Percentiles rank a stretch among this genome's conserved stretches.
Conservation (phyloP, 192 early-diverging fungal genomes). For the Cladochytrium replicatum region DNA sequence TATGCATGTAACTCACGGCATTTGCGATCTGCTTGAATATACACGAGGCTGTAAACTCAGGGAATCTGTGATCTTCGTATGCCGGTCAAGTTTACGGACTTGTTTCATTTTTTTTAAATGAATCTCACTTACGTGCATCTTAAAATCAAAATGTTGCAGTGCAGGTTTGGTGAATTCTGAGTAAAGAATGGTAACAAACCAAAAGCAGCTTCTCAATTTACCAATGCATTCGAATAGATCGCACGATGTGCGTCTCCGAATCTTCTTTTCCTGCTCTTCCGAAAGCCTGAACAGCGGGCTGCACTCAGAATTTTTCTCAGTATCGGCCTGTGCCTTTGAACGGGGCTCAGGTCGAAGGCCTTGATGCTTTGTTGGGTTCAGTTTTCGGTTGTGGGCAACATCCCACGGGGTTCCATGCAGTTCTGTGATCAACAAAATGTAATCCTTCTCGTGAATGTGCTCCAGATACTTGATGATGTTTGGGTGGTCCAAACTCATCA, state of each 20-base stretch:
- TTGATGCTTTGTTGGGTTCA: conserved; percentile 24
- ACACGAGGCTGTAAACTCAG: conserved; percentile 10
- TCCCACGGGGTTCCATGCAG: conserved; percentile 39
- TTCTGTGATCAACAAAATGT: conserved; percentile 38
- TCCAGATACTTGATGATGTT: conserved; percentile 39
- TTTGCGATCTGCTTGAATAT: conserved; percentile 39
- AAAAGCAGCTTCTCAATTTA: too few relatives aligned
- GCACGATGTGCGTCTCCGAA: conserved; percentile 26
- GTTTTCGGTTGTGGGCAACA: conserved; percentile 12
- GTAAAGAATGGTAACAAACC: too few relatives aligned
- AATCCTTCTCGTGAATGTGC: conserved; percentile 26
- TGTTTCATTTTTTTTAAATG: too few relatives aligned
- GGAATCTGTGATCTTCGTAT: conserved; percentile 17
- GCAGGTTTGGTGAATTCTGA: too few relatives aligned
- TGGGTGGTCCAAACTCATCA: conserved; percentile 25
- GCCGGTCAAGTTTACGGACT: too few relatives aligned
- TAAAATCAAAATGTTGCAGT: too few relatives aligned
- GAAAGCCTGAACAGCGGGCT: conserved; percentile 19
- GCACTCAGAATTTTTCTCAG: conserved; percentile 9
- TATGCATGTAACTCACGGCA: conserved; percentile 30
- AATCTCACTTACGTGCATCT: conserved; percentile 11
- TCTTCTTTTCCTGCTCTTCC: conserved; percentile 29
- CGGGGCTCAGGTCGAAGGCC: conserved; percentile 19
- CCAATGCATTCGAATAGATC: conserved; percentile 47
- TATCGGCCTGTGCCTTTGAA: too few relatives aligned